phyloP scores from a whole-genome alignment of 1,284 basidiomycete species.

The Irpex sp. region DNA sequence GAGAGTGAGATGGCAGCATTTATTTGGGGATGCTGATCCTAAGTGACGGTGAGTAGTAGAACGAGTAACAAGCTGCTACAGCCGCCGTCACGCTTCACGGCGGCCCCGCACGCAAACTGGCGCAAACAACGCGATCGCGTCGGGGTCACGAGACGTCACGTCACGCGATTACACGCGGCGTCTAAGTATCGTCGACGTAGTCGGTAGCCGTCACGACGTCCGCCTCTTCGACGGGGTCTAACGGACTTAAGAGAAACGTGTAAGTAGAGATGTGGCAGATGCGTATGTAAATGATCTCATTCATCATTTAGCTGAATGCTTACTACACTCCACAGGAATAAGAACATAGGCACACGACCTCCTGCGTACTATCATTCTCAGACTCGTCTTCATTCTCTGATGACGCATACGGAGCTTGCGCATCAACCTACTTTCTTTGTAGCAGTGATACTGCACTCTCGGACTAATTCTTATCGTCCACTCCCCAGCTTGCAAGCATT shows the following conservation, averaged over 20 bases:
- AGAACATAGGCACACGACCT: background rate
- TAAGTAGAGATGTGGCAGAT: background rate
- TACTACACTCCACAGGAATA: no score
- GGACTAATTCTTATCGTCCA: background rate
- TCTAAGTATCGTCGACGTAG: background rate
- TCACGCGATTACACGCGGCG: background rate
- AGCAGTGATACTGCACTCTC: background rate
- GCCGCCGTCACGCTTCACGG: background rate
- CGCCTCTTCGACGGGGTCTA: background rate
- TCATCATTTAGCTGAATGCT: background rate
- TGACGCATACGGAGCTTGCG: background rate
- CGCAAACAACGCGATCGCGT: constrained; percentile 11
- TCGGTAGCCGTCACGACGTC: no score
- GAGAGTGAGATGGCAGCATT: background rate
- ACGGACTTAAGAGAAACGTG: background rate
- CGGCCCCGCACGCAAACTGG: constrained; percentile 1
- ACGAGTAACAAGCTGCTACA: background rate
- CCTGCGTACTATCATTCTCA: background rate
- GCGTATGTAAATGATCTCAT: background rate
- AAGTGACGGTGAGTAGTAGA: background rate
- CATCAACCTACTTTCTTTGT: background rate
- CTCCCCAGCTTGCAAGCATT: background rate
- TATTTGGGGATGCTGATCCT: background rate
- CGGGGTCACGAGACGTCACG: constrained; percentile 1
- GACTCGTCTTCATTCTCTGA: background rate